Evolutionary conservation across 2,329 filamentous ascomycete species (phyloP).

Genomic region (Fusarium sp.): DNA sequence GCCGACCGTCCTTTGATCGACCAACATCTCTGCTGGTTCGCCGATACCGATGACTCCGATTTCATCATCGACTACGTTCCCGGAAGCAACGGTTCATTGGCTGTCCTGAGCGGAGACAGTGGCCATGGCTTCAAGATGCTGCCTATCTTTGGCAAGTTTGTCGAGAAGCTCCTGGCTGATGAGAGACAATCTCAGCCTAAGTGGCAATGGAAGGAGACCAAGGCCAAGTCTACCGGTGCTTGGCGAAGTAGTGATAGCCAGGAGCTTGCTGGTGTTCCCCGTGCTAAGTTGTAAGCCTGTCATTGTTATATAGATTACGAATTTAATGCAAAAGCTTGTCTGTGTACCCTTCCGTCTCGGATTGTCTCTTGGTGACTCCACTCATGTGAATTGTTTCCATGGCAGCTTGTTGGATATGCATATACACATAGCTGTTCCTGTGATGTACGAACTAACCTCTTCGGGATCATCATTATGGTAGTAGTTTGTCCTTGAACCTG

Average conservation of each 20-base stretch:
- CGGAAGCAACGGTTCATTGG: slow-evolving; percentile 21
- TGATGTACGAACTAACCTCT: too few relatives aligned
- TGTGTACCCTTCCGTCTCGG: neutral
- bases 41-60: slow-evolving; percentile 36
- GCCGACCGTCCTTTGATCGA: slow-evolving; percentile 27
- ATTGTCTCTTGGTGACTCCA: too few relatives aligned
- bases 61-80: slow-evolving; percentile 38
- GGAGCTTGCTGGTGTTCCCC: slow-evolving; percentile 27
- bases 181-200: slow-evolving; percentile 22
- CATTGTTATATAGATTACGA: neutral
- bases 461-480: too few relatives aligned
- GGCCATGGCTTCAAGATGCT: slow-evolving; percentile 38
- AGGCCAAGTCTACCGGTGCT: slow-evolving; percentile 24
- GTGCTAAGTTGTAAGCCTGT: slow-evolving; percentile 23
- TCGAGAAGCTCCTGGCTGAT: slow-evolving; percentile 21
- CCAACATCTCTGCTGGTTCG: slow-evolving; percentile 34
- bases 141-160: slow-evolving; percentile 32
- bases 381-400: too few relatives aligned
- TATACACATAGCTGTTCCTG: too few relatives aligned
- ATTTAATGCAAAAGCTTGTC: neutral
- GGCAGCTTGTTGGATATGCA: too few relatives aligned
- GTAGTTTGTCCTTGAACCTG: too few relatives aligned
- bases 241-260: slow-evolving; percentile 39
- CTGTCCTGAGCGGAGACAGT: slow-evolving; percentile 24
- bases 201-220: slow-evolving; percentile 38